Evolutionary conservation across 148 eudicot genomes (phyloP), one percentile per base, ranked within the genome.

Genomic region (Diospyros lotus): DNA sequence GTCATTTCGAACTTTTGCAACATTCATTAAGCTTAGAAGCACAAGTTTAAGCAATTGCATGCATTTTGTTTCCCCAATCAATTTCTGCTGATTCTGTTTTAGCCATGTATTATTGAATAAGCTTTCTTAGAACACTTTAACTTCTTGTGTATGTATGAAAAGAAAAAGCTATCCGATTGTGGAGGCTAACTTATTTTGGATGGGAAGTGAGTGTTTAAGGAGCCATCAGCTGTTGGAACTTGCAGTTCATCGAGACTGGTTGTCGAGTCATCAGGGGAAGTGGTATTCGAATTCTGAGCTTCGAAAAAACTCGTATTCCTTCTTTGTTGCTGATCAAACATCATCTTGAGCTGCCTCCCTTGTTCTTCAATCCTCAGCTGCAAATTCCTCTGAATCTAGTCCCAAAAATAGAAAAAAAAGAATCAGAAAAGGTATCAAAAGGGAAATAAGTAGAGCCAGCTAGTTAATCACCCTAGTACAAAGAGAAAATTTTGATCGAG

Each of bases 321-420:
- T 73, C 79, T 79, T 59, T 81, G 87, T 71, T 89, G 96, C 67
- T 84, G 86, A 77, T 90, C 97, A 72, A 87, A 84, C 91, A 94
- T 91, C 86, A 77, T 83, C 78, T 85, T 86, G 67, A 94, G 90
- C 78, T 91, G 89, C 63, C 62, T 88, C 69, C 90, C 89, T 75
- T 91, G 98, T 79, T 90, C 95, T 68, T 94, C 98, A 8, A 90
- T 94, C 84, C 90, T 88, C 81, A 90, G 51, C 79, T 91, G 97
- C 74, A 94, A 80, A 58, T 75, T 90, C 15, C 91, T 68, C 72
- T 93, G 98, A 72, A 87, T 89, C 96, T 90, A 79, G 64, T n/a
- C 54, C 67, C 6, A 76, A 66, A 43, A 13, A 44, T 0, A 65
- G 44, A 60, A 46, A 52, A 55, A 68, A 17, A 68, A 68, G 4